Evolutionary conservation across 768 basidiomycete species (phyloP).

Genomic region (Boletus rubroflammeus): DNA sequence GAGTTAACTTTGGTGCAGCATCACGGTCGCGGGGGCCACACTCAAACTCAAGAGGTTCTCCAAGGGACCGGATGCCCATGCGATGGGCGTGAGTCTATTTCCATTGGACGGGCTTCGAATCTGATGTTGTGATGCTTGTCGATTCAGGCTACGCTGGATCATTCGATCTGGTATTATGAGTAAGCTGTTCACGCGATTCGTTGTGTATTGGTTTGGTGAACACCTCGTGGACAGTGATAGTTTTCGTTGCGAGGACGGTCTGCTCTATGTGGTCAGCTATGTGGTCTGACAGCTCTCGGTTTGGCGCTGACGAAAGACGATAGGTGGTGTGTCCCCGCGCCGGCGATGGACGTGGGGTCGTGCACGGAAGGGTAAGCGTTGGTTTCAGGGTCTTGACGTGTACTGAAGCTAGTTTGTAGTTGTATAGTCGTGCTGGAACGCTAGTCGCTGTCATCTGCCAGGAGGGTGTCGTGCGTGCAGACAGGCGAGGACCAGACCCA

Average conservation of each 20-base stretch:
- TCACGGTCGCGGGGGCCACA: slow-evolving; percentile 50
- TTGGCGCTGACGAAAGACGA: not conserved
- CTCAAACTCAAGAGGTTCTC: slow-evolving; percentile 50
- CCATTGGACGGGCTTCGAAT: not conserved
- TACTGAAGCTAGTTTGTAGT: slow-evolving; percentile 35
- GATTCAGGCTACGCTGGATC: slow-evolving; percentile 59
- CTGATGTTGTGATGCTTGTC: slow-evolving; percentile 5
- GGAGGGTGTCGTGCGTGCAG: slow-evolving; percentile 72
- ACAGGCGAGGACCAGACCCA: slow-evolving; percentile 43
- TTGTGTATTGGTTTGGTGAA: slow-evolving; percentile 1
- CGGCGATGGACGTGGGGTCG: slow-evolving; percentile 63
- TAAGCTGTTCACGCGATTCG: slow-evolving; percentile 30
- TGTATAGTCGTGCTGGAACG: slow-evolving; percentile 64
- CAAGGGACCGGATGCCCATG: slow-evolving; percentile 46
- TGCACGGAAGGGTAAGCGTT: slow-evolving; percentile 62
- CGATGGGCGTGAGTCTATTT: slow-evolving; percentile 56
- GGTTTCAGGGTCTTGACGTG: not conserved
- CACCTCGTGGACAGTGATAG: slow-evolving; percentile 45
- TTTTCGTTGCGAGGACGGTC: slow-evolving; percentile 77
- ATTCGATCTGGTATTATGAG: slow-evolving; percentile 79
- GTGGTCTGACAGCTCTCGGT: not conserved
- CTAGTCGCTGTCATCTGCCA: slow-evolving; percentile 76
- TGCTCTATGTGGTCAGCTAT: slow-evolving; percentile 66
- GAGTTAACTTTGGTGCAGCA: slow-evolving; percentile 38
- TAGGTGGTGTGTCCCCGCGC: slow-evolving; percentile 64